Evolutionary conservation across 495 filamentous ascomycete genomes (phyloP), one percentile per base, ranked within the genome.

Genomic region (Entonaema liquescens): DNA sequence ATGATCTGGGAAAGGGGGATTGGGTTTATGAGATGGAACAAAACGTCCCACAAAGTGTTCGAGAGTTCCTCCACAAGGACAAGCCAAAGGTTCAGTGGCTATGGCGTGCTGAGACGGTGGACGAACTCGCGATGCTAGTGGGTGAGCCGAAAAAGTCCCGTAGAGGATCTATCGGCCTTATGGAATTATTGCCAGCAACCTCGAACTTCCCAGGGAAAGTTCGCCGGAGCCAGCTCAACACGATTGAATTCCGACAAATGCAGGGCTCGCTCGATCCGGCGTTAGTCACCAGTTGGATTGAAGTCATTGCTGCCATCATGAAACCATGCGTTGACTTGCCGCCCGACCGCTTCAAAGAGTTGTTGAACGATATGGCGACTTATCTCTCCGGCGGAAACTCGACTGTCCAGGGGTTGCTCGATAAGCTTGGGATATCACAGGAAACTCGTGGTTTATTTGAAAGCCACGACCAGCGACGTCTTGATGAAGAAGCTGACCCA

Each of bases 201-300:
- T 72, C 69, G 19, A 12, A 26, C 26, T 72, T 72, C 59, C 5
- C 44, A 11, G 64, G 69, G 17, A 67, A 62, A 59, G 54, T 63
- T 17, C 69, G 69, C 13, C 59, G 56, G 15, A 72, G 64, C 47
- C 69, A 68, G 55, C 29, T 68, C 8, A 68, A 72, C 54, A 72
- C 64, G 5, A 57, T 72, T 2, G 64, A 72, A 44, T 68, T 68
- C 44, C 69, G 69, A 8, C 69, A 71, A 4, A 67, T 71, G 69
- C 69, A 71, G 44, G 69, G 69, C 26, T 71, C 69, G 7, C 38
- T 71, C 13, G 11, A 71, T 11, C 63, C 62, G n/a, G n/a, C 58
- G 8, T 19, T 67, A 21, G 58, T 71, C n/a, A 29, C 33, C 2
- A 59, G 63, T 9, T 71, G 69, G 69, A 55, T 71, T 19, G 58